phyloP scores from a whole-genome alignment of 2,329 filamentous ascomycete species.

The Botryosphaeria dothidea region DNA sequence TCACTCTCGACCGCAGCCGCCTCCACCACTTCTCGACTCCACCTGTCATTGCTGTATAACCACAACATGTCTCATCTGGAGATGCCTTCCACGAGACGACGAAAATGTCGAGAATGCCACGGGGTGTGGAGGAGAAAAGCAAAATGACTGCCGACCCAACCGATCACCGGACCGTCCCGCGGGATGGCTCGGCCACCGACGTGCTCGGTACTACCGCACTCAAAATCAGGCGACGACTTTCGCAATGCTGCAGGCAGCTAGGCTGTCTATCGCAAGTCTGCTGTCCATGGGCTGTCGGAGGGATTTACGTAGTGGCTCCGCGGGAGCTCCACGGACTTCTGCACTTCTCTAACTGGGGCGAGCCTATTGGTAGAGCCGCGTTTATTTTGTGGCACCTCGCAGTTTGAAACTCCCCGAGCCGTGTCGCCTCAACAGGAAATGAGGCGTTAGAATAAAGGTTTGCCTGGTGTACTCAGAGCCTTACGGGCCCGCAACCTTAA shows the following conservation, averaged over 20 bases:
- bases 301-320: too few relatives aligned
- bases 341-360: neutral
- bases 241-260: neutral
- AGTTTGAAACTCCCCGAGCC: neutral
- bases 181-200: neutral
- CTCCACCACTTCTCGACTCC: neutral
- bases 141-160: neutral
- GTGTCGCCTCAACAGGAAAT: neutral
- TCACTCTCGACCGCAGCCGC: neutral
- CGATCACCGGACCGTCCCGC: neutral
- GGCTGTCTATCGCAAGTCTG: neutral
- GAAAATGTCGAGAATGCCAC: neutral
- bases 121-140: neutral
- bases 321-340: neutral
- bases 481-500: neutral
- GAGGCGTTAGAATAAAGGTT: neutral
- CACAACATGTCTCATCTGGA: neutral
- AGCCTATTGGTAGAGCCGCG: neutral
- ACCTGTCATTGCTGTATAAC: neutral
- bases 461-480: neutral
- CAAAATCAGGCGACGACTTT: neutral
- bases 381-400: neutral
- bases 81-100: neutral
- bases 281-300: neutral
- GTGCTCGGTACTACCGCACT: neutral